Evolutionary conservation across 164 flowering plant species (phyloP).

Genomic region (Akebia trifoliata): DNA sequence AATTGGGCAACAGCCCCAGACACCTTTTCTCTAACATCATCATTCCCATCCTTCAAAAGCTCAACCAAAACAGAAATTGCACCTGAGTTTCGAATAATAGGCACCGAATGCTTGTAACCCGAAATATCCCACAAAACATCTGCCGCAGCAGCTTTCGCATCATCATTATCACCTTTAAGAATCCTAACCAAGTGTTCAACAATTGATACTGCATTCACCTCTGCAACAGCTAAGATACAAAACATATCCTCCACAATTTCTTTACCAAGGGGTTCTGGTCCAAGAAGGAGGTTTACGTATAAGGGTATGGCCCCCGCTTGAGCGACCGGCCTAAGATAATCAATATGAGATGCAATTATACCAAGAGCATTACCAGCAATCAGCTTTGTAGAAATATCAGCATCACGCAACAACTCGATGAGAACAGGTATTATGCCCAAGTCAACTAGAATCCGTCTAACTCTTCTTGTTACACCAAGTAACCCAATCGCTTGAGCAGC

Average conservation of each 20-base stretch:
- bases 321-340: conserved; percentile 38
- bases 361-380: conserved; percentile 52
- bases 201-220: conserved; percentile 41
- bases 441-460: conserved; percentile 37
- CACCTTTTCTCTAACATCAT: conserved; percentile 35
- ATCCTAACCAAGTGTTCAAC: conserved; percentile 37
- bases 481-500: conserved; percentile 53
- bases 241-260: conserved; percentile 56
- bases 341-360: conserved; percentile 36
- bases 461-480: conserved; percentile 33
- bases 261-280: conserved; percentile 33
- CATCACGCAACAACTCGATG: conserved; percentile 32
- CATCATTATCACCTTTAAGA: conserved; percentile 34
- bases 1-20: conserved; percentile 49
- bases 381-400: conserved; percentile 31
- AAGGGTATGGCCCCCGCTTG: conserved; percentile 51
- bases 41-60: conserved; percentile 29
- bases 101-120: conserved; percentile 36
- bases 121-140: conserved; percentile 54
- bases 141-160: conserved; percentile 46
- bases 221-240: conserved; percentile 43
- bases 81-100: conserved; percentile 34
- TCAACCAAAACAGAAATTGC: conserved; percentile 42
- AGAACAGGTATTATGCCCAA: conserved; percentile 39
- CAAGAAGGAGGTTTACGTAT: conserved; percentile 41